These are phyloP conservation scores for Poteriospumella lacustris DNA, from an alignment of 108 stramenopile genomes.

Conservation along the genomic window DNA sequence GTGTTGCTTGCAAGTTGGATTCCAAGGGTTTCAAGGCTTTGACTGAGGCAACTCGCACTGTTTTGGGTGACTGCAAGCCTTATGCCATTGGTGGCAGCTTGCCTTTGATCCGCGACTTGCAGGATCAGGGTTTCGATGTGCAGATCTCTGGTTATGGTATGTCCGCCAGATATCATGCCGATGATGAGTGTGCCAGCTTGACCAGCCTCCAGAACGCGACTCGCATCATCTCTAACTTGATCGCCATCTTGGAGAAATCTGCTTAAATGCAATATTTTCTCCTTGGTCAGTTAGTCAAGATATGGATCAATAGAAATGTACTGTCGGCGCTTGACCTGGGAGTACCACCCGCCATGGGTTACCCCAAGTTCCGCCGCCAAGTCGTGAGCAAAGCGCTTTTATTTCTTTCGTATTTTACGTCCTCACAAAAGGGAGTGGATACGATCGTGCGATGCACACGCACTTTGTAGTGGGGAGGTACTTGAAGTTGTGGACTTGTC, in stretches of 20 bases:
- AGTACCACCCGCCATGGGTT: too few relatives aligned
- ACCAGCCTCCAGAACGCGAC: conserved; percentile 45
- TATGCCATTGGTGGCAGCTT: conserved; percentile 57
- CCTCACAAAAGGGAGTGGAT: too few relatives aligned
- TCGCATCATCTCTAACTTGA: conserved; percentile 42
- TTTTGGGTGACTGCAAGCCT: conserved; percentile 42
- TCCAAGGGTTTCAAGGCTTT: conserved; percentile 53
- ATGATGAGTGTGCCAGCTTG: conserved; percentile 52
- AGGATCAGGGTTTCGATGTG: conserved; percentile 58
- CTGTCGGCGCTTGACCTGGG: too few relatives aligned
- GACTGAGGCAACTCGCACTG: conserved; percentile 43
- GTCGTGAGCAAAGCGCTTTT: too few relatives aligned
- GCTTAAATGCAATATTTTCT: too few relatives aligned
- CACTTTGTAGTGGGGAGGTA: too few relatives aligned
- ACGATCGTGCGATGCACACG: too few relatives aligned
- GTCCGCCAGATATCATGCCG: conserved; percentile 53
- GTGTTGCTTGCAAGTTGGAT: conserved; percentile 55
- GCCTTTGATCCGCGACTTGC: conserved; percentile 57
- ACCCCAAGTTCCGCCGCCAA: too few relatives aligned
- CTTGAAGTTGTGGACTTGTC: too few relatives aligned
- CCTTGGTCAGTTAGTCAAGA: too few relatives aligned
- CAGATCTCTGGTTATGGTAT: conserved; percentile 57
- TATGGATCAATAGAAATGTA: too few relatives aligned
- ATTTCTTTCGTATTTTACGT: too few relatives aligned
- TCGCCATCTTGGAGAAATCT: conserved; percentile 48